Evolutionary conservation across 805 yeast genomes (phyloP).

Genomic region (Metschnikowia koreensis): DNA sequence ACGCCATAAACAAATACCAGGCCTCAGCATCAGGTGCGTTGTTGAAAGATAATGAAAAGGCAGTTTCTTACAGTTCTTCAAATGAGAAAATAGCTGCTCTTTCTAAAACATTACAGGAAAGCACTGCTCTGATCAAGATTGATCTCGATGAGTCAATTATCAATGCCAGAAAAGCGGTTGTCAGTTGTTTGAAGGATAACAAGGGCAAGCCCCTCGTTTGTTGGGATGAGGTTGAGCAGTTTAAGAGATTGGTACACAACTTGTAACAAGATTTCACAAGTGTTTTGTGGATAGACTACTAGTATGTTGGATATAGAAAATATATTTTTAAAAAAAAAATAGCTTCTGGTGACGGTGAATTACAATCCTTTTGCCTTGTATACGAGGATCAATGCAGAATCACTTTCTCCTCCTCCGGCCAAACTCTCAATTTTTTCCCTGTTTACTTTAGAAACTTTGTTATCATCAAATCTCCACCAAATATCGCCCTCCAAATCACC

Average conservation of each 20-base stretch:
- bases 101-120: slow-evolving; percentile 34
- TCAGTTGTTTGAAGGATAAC: slow-evolving; percentile 60
- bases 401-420: slow-evolving; percentile 98
- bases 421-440: slow-evolving; percentile 79
- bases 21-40: slow-evolving; percentile 45
- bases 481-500: slow-evolving; percentile 60
- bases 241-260: slow-evolving; percentile 56
- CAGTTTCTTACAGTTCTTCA: slow-evolving; percentile 29
- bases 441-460: slow-evolving; percentile 73
- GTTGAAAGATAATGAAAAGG: slow-evolving; percentile 32
- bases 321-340: slow-evolving; percentile 2
- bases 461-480: slow-evolving; percentile 97
- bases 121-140: slow-evolving; percentile 31
- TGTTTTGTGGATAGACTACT: not conserved
- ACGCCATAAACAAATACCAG: slow-evolving; percentile 52
- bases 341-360: slow-evolving; percentile 2
- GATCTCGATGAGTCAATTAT: slow-evolving; percentile 39
- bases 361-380: slow-evolving; percentile 77
- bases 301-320: not conserved
- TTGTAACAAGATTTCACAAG: slow-evolving; percentile 25
- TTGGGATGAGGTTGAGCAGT: slow-evolving; percentile 74
- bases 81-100: slow-evolving; percentile 44
- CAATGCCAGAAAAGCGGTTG: slow-evolving; percentile 49
- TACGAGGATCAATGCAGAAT: slow-evolving; percentile 84
- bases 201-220: slow-evolving; percentile 70